Conservation (phyloP, 441 rosid species). For the Erodium trifolium region DNA sequence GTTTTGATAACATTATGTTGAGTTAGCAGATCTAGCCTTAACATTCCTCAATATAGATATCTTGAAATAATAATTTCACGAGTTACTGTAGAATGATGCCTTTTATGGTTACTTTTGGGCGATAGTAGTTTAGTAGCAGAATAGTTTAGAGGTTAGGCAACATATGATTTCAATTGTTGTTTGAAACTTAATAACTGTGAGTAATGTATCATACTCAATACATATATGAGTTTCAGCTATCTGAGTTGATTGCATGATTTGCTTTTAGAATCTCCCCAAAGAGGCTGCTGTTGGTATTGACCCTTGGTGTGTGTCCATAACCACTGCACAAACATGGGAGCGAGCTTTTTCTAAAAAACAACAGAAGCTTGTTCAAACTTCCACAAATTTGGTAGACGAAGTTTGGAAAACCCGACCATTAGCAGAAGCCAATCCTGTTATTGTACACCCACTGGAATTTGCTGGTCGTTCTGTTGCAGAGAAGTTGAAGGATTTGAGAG, state of each 20-base stretch:
- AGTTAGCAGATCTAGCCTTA: neutral
- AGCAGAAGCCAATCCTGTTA: conserved; percentile 45
- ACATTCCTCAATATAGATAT: neutral
- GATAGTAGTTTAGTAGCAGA: neutral
- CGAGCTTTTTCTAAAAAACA: conserved; percentile 48
- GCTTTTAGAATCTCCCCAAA: conserved; percentile 54
- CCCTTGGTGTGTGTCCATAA: conserved; percentile 80
- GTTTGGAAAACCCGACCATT: conserved; percentile 77
- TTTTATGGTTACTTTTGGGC: neutral
- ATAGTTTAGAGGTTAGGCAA: neutral
- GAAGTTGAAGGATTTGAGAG: conserved; percentile 62
- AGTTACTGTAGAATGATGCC: neutral
- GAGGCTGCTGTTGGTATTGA: conserved; percentile 72
- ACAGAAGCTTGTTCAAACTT: conserved; percentile 66
- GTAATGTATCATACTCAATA: neutral
- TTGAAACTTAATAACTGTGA: neutral
- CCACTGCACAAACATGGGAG: conserved; percentile 75
- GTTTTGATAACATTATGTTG: neutral
- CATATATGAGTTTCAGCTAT: neutral
- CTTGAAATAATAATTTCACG: neutral
- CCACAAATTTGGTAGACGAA: conserved; percentile 72
- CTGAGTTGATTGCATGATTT: conserved; percentile 7
- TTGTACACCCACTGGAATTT: conserved; percentile 64
- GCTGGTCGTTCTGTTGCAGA: conserved; percentile 64
- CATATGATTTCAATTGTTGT: neutral